Conservation (phyloP, 108 stramenopile species). For the Skeletonema tropicum region DNA sequence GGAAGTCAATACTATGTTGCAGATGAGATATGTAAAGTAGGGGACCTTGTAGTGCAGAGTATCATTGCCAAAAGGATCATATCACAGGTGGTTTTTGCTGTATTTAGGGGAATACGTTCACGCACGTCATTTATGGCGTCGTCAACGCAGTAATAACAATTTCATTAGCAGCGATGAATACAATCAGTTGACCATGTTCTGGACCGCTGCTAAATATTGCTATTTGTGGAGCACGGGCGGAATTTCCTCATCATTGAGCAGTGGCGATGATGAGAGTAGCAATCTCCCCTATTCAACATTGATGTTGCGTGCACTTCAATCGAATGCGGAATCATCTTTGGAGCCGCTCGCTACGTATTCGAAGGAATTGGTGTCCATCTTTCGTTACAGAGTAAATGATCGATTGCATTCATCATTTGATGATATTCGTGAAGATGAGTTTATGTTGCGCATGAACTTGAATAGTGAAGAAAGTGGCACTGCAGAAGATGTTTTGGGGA, state of each 20-base stretch:
- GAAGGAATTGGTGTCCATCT: slow-evolving; percentile 27
- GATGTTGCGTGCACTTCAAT: slow-evolving; percentile 34
- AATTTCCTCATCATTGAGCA: slow-evolving; percentile 5
- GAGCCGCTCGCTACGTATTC: slow-evolving; percentile 44
- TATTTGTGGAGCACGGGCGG: slow-evolving; percentile 45
- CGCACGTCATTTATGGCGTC: slow-evolving; percentile 50
- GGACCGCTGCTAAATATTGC: slow-evolving; percentile 42
- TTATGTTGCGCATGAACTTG: slow-evolving; percentile 36
- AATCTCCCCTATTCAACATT: slow-evolving; percentile 39
- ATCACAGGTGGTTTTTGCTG: slow-evolving; percentile 19
- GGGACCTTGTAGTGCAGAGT: too few relatives aligned
- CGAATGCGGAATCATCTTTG: slow-evolving; percentile 22
- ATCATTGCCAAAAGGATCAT: too few relatives aligned
- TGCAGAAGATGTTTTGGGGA: slow-evolving; percentile 13
- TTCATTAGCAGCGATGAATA: slow-evolving; percentile 1
- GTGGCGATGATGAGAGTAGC: slow-evolving; percentile 1
- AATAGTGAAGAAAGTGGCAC: not conserved
- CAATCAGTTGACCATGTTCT: slow-evolving; percentile 35
- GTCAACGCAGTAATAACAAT: slow-evolving; percentile 5
- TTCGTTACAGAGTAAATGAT: slow-evolving; percentile 39
- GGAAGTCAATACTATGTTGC: too few relatives aligned
- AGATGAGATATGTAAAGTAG: too few relatives aligned
- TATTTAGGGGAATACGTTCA: slow-evolving; percentile 51
- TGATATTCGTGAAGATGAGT: slow-evolving; percentile 36
- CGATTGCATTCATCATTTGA: slow-evolving; percentile 38